Conservation (phyloP, 768 basidiomycete species). For the Rhizopogon salebrosus region DNA sequence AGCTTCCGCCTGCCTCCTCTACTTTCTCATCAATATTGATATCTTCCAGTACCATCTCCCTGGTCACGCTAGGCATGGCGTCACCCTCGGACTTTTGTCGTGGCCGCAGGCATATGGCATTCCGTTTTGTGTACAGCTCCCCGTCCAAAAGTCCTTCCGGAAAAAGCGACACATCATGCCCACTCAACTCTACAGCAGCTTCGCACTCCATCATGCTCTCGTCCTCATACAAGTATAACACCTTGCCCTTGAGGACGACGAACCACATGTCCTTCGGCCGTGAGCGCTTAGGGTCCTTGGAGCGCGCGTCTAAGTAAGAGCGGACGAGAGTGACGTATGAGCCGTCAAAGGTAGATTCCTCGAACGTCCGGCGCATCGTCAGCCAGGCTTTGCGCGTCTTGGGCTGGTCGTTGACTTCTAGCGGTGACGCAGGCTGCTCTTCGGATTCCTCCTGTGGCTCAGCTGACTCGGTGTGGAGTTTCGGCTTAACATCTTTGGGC, state of each 20-base stretch:
- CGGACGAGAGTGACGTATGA: constrained; percentile 78
- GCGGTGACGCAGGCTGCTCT: constrained; percentile 7
- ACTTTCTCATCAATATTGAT: constrained; percentile 26
- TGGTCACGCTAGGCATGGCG: constrained; percentile 45
- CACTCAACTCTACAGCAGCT: constrained; percentile 81
- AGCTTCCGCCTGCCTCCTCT: constrained; percentile 35
- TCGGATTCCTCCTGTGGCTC: constrained; percentile 17
- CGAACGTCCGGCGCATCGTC: constrained; percentile 74
- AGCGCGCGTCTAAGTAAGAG: constrained; percentile 75
- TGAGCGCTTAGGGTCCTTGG: constrained; percentile 78
- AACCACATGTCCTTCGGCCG: constrained; percentile 93
- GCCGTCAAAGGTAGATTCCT: constrained; percentile 55
- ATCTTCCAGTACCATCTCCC: constrained; percentile 40
- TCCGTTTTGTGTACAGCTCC: constrained; percentile 87
- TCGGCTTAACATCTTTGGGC: constrained; percentile 32
- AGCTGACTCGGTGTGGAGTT: constrained; percentile 18
- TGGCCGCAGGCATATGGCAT: constrained; percentile 76
- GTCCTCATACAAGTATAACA: constrained; percentile 92
- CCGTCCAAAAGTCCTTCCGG: constrained; percentile 76
- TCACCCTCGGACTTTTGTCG: constrained; percentile 32
- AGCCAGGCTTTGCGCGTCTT: constrained; percentile 77
- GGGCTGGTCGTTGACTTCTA: constrained; percentile 51
- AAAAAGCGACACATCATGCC: constrained; percentile 71
- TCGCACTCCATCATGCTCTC: constrained; percentile 87
- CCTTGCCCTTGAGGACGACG: constrained; percentile 85